Evolutionary conservation across 495 filamentous ascomycete species (phyloP).

Genomic region (Rostrohypoxylon terebratum): DNA sequence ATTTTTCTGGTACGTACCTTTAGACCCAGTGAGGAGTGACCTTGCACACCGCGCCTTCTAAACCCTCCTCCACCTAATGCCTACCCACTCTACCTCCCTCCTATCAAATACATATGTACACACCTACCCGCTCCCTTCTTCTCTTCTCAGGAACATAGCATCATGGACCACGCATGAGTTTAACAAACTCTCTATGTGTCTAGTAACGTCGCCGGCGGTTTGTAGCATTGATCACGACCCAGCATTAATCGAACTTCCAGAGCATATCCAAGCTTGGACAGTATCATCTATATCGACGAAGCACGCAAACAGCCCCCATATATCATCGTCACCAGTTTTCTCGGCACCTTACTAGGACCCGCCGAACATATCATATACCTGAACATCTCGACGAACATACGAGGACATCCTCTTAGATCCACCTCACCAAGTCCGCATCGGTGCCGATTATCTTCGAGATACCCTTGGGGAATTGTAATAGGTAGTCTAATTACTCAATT

Average conservation of each 20-base stretch:
- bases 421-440: slow-evolving; percentile 17
- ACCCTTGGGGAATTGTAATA: slow-evolving; percentile 3
- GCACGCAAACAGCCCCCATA: slow-evolving; percentile 35
- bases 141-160: slow-evolving; percentile 34
- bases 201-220: slow-evolving; percentile 34
- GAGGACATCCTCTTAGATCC: slow-evolving; percentile 27
- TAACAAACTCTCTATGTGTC: slow-evolving; percentile 34
- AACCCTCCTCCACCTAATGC: slow-evolving; percentile 33
- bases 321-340: slow-evolving; percentile 24
- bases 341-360: slow-evolving; percentile 18
- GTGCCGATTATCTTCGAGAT: slow-evolving; percentile 41
- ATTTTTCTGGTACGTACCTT: slow-evolving; percentile 41
- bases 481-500: slow-evolving; percentile 24
- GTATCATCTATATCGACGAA: slow-evolving; percentile 30
- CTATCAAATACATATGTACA: slow-evolving; percentile 52
- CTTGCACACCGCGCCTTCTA: slow-evolving; percentile 51
- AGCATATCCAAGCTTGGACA: slow-evolving; percentile 12
- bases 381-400: slow-evolving; percentile 8
- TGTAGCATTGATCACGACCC: slow-evolving; percentile 41
- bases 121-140: slow-evolving; percentile 42
- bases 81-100: slow-evolving; percentile 48
- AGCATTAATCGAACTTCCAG: slow-evolving; percentile 38
- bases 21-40: slow-evolving; percentile 30
- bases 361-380: background rate
- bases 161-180: slow-evolving; percentile 42